phyloP scores from a whole-genome alignment of 2,329 filamentous ascomycete species.

The Aschersonia sp. region DNA sequence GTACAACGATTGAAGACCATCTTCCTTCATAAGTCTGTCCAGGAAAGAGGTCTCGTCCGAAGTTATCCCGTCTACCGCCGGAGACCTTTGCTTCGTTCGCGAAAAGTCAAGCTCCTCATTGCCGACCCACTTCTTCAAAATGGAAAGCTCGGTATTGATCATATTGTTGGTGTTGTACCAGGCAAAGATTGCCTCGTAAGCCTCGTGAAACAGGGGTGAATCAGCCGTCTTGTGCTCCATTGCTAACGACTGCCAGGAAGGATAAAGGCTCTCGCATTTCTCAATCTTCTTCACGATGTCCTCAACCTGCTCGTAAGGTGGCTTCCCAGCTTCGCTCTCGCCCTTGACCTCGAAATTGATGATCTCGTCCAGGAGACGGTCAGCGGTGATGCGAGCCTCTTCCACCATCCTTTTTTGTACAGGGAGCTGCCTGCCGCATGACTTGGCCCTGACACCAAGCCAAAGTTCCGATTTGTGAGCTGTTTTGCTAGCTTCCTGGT shows the following conservation, averaged over 20 bases:
- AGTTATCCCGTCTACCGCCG: conserved; percentile 51
- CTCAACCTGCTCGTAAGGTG: conserved; percentile 74
- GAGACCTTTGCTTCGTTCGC: conserved; percentile 55
- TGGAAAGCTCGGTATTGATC: conserved; percentile 86
- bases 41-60: conserved; percentile 86
- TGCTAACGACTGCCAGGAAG: conserved; percentile 63
- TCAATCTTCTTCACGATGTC: conserved; percentile 86
- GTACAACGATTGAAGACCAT: conserved; percentile 83
- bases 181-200: conserved; percentile 77
- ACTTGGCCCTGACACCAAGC: conserved; percentile 73
- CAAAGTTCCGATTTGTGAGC: conserved; percentile 73
- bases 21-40: conserved; percentile 88
- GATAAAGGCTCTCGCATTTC: conserved; percentile 73
- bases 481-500: conserved; percentile 40
- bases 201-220: conserved; percentile 64
- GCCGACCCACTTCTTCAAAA: conserved; percentile 91
- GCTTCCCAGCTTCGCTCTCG: conserved; percentile 79
- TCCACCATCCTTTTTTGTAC: conserved; percentile 82
- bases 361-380: conserved; percentile 70
- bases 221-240: conserved; percentile 61
- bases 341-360: conserved; percentile 91
- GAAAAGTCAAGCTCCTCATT: conserved; percentile 91
- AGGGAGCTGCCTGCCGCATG: conserved; percentile 70
- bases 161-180: conserved; percentile 97
- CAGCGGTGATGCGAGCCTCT: conserved; percentile 61